Evolutionary conservation across 208 protist genomes (phyloP).

Genomic region (Leishmania guyanensis): DNA sequence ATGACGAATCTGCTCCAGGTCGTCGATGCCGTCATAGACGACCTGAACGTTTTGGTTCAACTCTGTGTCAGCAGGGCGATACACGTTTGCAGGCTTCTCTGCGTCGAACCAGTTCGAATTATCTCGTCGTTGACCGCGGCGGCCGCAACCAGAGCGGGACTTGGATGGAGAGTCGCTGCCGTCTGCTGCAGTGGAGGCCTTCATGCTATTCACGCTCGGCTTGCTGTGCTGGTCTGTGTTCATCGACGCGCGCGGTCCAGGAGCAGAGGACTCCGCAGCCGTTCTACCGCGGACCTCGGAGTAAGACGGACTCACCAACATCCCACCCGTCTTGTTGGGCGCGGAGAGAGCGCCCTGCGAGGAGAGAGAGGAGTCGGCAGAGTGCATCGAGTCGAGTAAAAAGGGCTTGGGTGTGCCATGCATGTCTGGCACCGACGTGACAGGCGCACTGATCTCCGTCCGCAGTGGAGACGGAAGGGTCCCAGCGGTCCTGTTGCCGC

Average conservation of each 20-base stretch:
- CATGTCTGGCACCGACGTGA: background rate
- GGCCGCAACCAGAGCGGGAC: background rate
- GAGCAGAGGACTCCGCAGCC: background rate
- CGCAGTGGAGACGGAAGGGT: background rate
- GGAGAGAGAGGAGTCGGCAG: background rate
- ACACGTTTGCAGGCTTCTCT: conserved; percentile 14
- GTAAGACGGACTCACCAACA: background rate
- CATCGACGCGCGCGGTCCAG: background rate
- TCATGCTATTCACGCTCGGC: background rate
- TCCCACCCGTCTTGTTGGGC: background rate
- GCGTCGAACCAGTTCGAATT: conserved; percentile 21
- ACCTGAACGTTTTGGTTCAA: conserved; percentile 42
- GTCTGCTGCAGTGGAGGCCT: background rate
- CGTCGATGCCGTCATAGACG: conserved; percentile 58
- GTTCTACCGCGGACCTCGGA: background rate
- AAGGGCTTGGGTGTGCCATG: background rate
- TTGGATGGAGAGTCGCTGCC: background rate
- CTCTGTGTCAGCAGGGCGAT: conserved; percentile 34
- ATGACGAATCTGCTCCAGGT: conserved; percentile 24
- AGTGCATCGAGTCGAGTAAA: background rate
- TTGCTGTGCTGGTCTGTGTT: background rate
- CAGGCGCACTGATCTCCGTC: background rate
- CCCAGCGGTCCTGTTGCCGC: background rate
- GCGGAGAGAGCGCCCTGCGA: background rate
- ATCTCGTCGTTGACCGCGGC: conserved; percentile 11